Percentiles rank a stretch among this genome's conserved stretches.
Evolutionary conservation across 805 yeast genomes (phyloP).

Genomic region (Candida insectalens): DNA sequence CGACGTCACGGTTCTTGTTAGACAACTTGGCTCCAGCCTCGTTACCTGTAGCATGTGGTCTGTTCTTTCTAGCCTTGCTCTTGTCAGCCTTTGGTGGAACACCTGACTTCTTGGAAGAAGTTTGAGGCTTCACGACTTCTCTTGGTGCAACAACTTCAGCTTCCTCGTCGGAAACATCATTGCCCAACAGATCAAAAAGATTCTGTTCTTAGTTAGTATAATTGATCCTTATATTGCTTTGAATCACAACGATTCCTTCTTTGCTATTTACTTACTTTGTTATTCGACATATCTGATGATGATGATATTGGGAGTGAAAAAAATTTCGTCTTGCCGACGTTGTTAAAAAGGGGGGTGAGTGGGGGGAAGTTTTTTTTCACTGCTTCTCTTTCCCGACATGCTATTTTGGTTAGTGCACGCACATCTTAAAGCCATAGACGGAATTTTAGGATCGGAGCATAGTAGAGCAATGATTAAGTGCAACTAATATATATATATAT

Average conservation of each 20-base stretch:
- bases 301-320: too few species aligned
- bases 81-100: slow-evolving; percentile 73
- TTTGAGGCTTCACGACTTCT: slow-evolving; percentile 73
- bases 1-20: slow-evolving; percentile 57
- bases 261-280: not conserved
- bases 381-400: too few species aligned
- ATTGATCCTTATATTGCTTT: not conserved
- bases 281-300: not conserved
- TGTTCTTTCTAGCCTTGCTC: slow-evolving; percentile 64
- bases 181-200: slow-evolving; percentile 76
- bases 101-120: slow-evolving; percentile 82
- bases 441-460: too few species aligned
- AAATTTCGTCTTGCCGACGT: too few species aligned
- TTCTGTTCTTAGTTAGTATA: slow-evolving; percentile 32
- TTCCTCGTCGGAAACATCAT: slow-evolving; percentile 79
- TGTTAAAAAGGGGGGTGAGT: too few species aligned
- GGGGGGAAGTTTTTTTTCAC: too few species aligned
- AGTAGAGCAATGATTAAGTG: too few species aligned
- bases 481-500: too few species aligned
- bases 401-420: too few species aligned
- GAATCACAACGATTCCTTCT: too few species aligned
- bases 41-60: slow-evolving; percentile 71
- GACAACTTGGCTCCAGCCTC: slow-evolving; percentile 78
- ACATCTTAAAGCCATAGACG: too few species aligned
- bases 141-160: slow-evolving; percentile 47